Percentiles rank a stretch among this genome's conserved stretches.
Evolutionary conservation across 345 rosid genomes (phyloP).

Genomic region (Lumnitzera racemosa): DNA sequence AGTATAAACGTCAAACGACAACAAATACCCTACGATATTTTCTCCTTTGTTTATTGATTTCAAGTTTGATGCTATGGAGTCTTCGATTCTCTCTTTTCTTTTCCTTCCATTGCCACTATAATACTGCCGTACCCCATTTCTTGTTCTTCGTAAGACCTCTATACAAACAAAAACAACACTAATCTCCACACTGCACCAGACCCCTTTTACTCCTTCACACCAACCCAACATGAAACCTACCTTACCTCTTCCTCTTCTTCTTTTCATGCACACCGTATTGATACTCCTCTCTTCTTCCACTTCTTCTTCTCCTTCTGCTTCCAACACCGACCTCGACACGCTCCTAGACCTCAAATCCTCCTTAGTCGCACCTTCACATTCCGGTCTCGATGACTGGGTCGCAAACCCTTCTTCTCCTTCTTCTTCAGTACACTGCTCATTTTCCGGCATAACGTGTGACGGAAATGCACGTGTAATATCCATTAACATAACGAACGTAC

Average conservation of each 20-base stretch:
- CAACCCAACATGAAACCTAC: too few relatives aligned
- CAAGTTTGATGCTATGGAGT: conserved; percentile 16
- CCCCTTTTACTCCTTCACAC: not conserved
- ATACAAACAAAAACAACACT: not conserved
- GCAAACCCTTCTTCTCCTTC: conserved; percentile 31
- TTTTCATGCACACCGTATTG: not conserved
- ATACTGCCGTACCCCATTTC: conserved; percentile 15
- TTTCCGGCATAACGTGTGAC: conserved; percentile 77
- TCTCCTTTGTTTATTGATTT: conserved; percentile 13
- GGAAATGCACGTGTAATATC: conserved; percentile 42
- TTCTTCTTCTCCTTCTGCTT: conserved; percentile 11
- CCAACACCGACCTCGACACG: conserved; percentile 38
- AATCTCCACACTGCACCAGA: not conserved
- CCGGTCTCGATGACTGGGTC: conserved; percentile 67
- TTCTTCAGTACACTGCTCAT: conserved; percentile 56
- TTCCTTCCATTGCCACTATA: not conserved
- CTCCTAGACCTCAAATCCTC: conserved; percentile 62
- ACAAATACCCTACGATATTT: not conserved
- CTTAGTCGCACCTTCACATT: conserved; percentile 39
- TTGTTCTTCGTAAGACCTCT: not conserved
- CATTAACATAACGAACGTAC: conserved; percentile 41
- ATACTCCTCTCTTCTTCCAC: not conserved
- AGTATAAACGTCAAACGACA: not conserved
- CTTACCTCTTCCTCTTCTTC: too few relatives aligned
- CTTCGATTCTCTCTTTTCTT: conserved; percentile 32